These are phyloP conservation scores for Kazachstania kunashirensis DNA, from an alignment of 805 yeast genomes.

Conservation along the genomic window DNA sequence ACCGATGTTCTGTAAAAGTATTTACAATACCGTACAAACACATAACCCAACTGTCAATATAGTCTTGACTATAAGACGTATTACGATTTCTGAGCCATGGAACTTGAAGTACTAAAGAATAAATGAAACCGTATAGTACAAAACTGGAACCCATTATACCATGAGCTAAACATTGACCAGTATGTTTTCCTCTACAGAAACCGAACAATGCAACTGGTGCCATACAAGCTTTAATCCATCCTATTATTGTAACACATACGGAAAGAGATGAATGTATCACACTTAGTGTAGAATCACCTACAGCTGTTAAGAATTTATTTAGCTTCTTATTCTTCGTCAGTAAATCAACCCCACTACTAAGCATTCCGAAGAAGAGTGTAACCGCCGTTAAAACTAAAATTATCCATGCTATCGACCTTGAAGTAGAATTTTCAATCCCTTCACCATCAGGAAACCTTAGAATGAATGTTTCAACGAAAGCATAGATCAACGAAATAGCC, in stretches of 20 bases:
- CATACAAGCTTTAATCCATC: conserved; percentile 72
- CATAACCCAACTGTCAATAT: conserved; percentile 72
- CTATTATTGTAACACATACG: conserved; percentile 40
- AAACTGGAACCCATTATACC: conserved; percentile 95
- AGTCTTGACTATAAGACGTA: conserved; percentile 60
- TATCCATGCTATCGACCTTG: conserved; percentile 61
- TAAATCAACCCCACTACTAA: conserved; percentile 42
- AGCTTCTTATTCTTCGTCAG: conserved; percentile 29
- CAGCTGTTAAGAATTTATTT: conserved; percentile 30
- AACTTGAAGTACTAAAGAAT: conserved; percentile 54
- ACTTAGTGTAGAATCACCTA: conserved; percentile 31
- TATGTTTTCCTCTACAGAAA: conserved; percentile 71
- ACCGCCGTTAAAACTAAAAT: conserved; percentile 35
- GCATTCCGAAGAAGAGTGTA: conserved; percentile 45
- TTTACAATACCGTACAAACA: conserved; percentile 87
- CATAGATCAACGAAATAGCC: conserved; percentile 38
- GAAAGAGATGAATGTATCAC: conserved; percentile 39
- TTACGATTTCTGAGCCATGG: conserved; percentile 62
- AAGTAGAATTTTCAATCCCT: conserved; percentile 58
- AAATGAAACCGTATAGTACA: conserved; percentile 65
- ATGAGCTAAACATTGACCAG: conserved; percentile 95
- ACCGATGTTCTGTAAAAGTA: conserved; percentile 92
- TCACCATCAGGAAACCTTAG: conserved; percentile 54
- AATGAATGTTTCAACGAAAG: conserved; percentile 46
- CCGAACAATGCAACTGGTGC: conserved; percentile 81